phyloP scores from a whole-genome alignment of 129 eudicot species.

The Escallonia herrerae region DNA sequence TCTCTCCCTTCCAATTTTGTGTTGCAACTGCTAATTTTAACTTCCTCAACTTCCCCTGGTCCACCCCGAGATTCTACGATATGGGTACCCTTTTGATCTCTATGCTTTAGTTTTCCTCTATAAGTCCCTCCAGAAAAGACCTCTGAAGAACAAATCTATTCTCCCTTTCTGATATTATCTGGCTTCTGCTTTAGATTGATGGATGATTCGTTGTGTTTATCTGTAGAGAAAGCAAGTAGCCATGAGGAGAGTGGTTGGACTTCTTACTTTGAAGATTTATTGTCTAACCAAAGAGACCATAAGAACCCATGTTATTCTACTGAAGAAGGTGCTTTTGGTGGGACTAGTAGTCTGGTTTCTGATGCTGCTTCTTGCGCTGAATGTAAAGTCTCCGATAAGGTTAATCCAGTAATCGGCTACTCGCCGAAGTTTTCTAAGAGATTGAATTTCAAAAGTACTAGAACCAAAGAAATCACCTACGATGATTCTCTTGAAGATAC shows the following conservation, averaged over 20 bases:
- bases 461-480: slow-evolving; percentile 27
- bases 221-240: slow-evolving; percentile 15
- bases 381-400: slow-evolving; percentile 6
- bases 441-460: slow-evolving; percentile 41
- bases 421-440: slow-evolving; percentile 29
- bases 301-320: background rate
- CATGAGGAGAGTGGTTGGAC: slow-evolving; percentile 84
- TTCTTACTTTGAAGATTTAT: slow-evolving; percentile 57
- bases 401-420: background rate
- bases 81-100: slow-evolving; percentile 24
- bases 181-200: background rate
- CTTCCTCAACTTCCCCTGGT: slow-evolving; percentile 38
- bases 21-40: slow-evolving; percentile 38
- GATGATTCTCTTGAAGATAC: slow-evolving; percentile 80
- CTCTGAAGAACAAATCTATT: slow-evolving; percentile 1
- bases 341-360: slow-evolving; percentile 23
- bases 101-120: background rate
- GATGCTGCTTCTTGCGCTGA: slow-evolving; percentile 56
- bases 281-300: slow-evolving; percentile 30
- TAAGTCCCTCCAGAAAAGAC: background rate
- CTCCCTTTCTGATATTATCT: slow-evolving; percentile 11
- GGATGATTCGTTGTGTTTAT: slow-evolving; percentile 8
- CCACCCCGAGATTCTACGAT: slow-evolving; percentile 43
- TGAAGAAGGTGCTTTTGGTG: slow-evolving; percentile 8
- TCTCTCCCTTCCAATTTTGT: slow-evolving; percentile 19